Evolutionary conservation across 768 basidiomycete genomes (phyloP).

Genomic region (Agaricus blazei): DNA sequence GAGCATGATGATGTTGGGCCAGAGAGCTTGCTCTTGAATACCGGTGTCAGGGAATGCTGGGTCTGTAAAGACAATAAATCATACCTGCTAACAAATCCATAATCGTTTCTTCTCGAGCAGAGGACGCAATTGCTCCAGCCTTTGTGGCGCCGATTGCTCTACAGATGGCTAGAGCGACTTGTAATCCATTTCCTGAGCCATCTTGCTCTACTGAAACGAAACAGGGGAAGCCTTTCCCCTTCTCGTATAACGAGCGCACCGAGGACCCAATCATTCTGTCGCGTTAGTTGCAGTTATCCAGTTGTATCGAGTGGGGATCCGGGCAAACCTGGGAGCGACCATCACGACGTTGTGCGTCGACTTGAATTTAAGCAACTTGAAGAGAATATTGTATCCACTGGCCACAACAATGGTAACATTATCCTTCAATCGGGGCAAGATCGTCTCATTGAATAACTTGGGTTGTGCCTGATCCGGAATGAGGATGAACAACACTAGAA

Average conservation of each 20-base stretch:
- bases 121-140: slow-evolving; percentile 59
- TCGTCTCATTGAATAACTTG: slow-evolving; percentile 50
- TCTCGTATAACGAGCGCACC: slow-evolving; percentile 55
- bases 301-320: background rate
- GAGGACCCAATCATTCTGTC: slow-evolving; percentile 63
- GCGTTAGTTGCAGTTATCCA: background rate
- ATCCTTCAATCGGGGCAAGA: slow-evolving; percentile 46
- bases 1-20: slow-evolving; percentile 63
- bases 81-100: slow-evolving; percentile 58
- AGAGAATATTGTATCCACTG: slow-evolving; percentile 64
- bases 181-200: slow-evolving; percentile 43
- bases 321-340: slow-evolving; percentile 54
- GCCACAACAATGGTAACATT: slow-evolving; percentile 50
- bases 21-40: slow-evolving; percentile 50
- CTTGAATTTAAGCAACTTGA: slow-evolving; percentile 49
- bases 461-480: slow-evolving; percentile 65
- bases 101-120: slow-evolving; percentile 55
- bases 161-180: slow-evolving; percentile 47
- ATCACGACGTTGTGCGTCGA: slow-evolving; percentile 55
- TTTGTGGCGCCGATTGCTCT: slow-evolving; percentile 58
- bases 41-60: background rate
- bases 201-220: slow-evolving; percentile 64
- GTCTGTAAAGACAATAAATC: background rate
- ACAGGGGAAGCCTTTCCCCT: slow-evolving; percentile 58
- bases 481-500: slow-evolving; percentile 51